These are phyloP conservation scores for Trichoderma cornu-damae DNA, from an alignment of 2,329 filamentous ascomycete species.

Conservation along the genomic window DNA sequence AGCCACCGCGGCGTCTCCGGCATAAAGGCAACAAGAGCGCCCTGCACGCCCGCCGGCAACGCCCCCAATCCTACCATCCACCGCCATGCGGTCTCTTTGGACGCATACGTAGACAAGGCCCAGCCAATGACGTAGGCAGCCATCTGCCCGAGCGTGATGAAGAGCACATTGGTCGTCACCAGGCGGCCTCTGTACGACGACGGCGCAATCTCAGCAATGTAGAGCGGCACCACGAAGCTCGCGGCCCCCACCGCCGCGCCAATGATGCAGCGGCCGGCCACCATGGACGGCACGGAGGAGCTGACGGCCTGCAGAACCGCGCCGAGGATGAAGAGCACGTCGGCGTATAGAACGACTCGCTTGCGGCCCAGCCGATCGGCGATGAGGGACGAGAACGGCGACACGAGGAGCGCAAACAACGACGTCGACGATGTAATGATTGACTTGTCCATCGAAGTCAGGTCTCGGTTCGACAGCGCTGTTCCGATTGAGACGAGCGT, in stretches of 20 bases:
- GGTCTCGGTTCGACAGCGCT: constrained; percentile 51
- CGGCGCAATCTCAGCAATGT: constrained; percentile 82
- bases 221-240: constrained; percentile 78
- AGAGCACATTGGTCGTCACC: constrained; percentile 75
- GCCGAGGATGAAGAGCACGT: constrained; percentile 62
- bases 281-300: constrained; percentile 57
- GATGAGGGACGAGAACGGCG: constrained; percentile 59
- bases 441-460: constrained; percentile 62
- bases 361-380: constrained; percentile 59
- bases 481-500: constrained; percentile 60
- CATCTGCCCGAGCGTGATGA: constrained; percentile 84
- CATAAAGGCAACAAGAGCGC: constrained; percentile 62
- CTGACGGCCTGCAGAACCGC: constrained; percentile 60
- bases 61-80: constrained; percentile 90
- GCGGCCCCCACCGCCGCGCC: constrained; percentile 69
- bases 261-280: constrained; percentile 62
- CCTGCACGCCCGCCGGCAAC: constrained; percentile 68
- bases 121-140: constrained; percentile 83
- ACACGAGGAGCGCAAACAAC: constrained; percentile 59
- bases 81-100: constrained; percentile 62
- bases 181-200: constrained; percentile 69
- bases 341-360: constrained; percentile 58
- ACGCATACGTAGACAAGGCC: constrained; percentile 56
- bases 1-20: constrained; percentile 89
- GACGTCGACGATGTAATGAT: constrained; percentile 66